A percentile compares a stretch with the other conserved stretches of the same genome.
Evolutionary conservation across 2,329 filamentous ascomycete genomes (phyloP).

Genomic region (Purpureocillium takamizusanense): DNA sequence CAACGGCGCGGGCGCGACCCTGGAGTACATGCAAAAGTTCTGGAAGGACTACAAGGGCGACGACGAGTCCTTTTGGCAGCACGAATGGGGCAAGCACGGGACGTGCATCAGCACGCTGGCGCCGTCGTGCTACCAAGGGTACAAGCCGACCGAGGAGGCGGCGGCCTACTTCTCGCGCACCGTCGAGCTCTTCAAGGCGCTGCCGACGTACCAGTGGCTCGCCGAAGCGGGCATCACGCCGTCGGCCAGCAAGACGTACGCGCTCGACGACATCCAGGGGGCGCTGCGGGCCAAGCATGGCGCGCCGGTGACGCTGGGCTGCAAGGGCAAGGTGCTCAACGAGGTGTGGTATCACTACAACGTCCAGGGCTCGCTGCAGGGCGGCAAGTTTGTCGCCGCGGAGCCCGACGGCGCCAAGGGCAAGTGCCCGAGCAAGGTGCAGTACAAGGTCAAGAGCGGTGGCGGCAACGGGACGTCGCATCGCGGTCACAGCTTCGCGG

Average conservation of each 20-base stretch:
- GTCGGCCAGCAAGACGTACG: slow-evolving; percentile 47
- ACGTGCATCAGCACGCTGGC: slow-evolving; percentile 61
- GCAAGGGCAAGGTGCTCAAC: slow-evolving; percentile 35
- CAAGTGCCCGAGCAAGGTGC: slow-evolving; percentile 56
- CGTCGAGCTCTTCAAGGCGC: slow-evolving; percentile 54
- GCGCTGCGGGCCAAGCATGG: slow-evolving; percentile 45
- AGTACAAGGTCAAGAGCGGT: slow-evolving; percentile 36
- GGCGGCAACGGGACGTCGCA: not conserved
- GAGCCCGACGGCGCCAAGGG: slow-evolving; percentile 47
- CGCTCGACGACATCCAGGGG: slow-evolving; percentile 44
- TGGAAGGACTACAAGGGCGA: slow-evolving; percentile 62
- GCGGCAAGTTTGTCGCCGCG: slow-evolving; percentile 49
- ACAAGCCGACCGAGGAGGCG: slow-evolving; percentile 53
- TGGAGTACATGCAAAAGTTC: slow-evolving; percentile 59
- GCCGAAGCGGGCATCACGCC: slow-evolving; percentile 51
- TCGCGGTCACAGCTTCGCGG: too few species aligned
- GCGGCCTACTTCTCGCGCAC: slow-evolving; percentile 60
- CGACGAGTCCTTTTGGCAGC: slow-evolving; percentile 60
- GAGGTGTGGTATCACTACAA: slow-evolving; percentile 60
- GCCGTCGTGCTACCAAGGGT: slow-evolving; percentile 54
- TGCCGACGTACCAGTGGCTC: slow-evolving; percentile 59
- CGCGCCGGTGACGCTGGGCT: slow-evolving; percentile 48
- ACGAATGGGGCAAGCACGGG: slow-evolving; percentile 70
- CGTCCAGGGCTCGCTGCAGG: slow-evolving; percentile 45
- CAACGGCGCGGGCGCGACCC: slow-evolving; percentile 39